Base-by-base conservation (phyloP, 23 red algal genomes). In the Gracilaria gracilis region DNA sequence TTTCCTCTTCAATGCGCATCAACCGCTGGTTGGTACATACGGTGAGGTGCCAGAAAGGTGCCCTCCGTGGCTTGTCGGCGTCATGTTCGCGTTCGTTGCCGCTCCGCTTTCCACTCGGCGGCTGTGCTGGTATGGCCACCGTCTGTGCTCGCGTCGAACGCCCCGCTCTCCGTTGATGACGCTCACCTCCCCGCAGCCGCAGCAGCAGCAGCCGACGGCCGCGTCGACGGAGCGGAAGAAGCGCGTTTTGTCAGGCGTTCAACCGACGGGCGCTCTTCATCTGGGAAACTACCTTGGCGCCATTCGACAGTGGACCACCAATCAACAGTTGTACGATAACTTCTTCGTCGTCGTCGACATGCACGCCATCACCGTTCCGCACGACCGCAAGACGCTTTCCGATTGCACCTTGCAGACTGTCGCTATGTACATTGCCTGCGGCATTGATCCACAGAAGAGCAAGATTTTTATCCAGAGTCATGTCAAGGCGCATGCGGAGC, bases 261-360 rank as follows among this genome's bases (percentile, higher is more conserved):
- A 99, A 34, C 97, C 97, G 20, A 99, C 97, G 11, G 97, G 97
- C 20, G 73, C 91, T 17, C 85, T 99, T 16, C 97, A 99, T 51
- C 92, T 99, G 34, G 97, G 97, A n/a, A 99, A 99, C 62, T 99
- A 99, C 57, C 84, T 99, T 7, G 97, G 97, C 79, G 97, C 97
- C 33, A 93, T 99, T 54, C 91, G 88, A 15, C 90, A 96, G 49
- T 99, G 97, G 97, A 88, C 89, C 17, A 19, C 34, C 14, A 82
- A 91, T 37, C 97, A 99, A 69, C 62, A 99, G 27, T 0, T 51
- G 20, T 99, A 88, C 49, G 97, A 99, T 49, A 91, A 90, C 61
- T 87, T 86, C 34, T 99, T 99, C 75, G 93, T 91, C 75, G 88
- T 99, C 19, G 97, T 99, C 11, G 97, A 99, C 61, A 53, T 99